These are phyloP conservation scores for Talaromyces liani DNA, from an alignment of 495 filamentous ascomycete species.

Conservation along the genomic window DNA sequence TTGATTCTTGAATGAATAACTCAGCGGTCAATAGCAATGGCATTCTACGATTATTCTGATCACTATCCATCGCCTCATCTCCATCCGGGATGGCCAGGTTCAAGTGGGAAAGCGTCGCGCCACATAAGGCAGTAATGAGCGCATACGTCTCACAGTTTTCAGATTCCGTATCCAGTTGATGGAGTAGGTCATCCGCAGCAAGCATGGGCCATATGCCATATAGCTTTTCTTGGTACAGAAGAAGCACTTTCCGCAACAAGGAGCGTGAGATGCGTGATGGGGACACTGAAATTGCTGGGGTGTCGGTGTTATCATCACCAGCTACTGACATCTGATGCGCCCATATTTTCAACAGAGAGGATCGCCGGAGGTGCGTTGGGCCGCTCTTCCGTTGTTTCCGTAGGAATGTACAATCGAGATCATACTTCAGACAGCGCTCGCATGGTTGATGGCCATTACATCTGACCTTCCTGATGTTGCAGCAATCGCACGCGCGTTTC, in stretches of 20 bases:
- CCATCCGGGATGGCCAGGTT: conserved; percentile 9
- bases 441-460: conserved; percentile 22
- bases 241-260: not conserved
- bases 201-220: conserved; percentile 1
- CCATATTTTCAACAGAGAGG: conserved; percentile 14
- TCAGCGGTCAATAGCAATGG: not conserved
- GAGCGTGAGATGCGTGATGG: not conserved
- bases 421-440: conserved; percentile 23
- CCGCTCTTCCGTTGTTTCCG: conserved; percentile 26
- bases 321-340: too few relatives aligned
- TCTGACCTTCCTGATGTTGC: conserved; percentile 25
- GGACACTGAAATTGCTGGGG: not conserved
- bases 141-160: conserved; percentile 29
- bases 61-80: too few relatives aligned
- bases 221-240: not conserved
- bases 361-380: conserved; percentile 22
- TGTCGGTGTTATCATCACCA: too few relatives aligned
- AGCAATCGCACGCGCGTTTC: conserved; percentile 27
- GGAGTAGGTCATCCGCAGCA: not conserved
- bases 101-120: conserved; percentile 39
- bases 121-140: conserved; percentile 32
- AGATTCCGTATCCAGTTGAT: conserved; percentile 8
- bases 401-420: conserved; percentile 33
- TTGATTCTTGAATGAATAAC: not conserved
- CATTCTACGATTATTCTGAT: too few relatives aligned